Percentiles rank a stretch among this genome's conserved stretches.
These are phyloP conservation scores for Sporothrix phasma DNA, from an alignment of 2,329 filamentous ascomycete species.

Conservation along the genomic window DNA sequence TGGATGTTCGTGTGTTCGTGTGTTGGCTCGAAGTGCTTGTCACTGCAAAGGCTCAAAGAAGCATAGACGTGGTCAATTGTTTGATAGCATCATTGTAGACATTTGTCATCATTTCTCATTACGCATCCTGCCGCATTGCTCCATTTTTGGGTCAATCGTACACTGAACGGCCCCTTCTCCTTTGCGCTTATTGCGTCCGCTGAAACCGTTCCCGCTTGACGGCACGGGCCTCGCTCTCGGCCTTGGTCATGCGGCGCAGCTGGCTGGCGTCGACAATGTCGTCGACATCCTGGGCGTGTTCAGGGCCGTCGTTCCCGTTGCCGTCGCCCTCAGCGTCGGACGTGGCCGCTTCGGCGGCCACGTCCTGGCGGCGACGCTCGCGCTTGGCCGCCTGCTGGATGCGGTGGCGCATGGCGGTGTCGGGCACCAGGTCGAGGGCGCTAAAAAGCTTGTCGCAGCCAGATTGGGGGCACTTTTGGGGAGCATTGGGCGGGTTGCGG, in stretches of 20 bases:
- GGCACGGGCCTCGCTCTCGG: slow-evolving; percentile 18
- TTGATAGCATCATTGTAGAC: no score
- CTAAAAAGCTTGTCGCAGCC: slow-evolving; percentile 49
- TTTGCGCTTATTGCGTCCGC: slow-evolving; percentile 5
- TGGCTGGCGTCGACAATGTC: not conserved
- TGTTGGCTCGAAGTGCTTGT: no score
- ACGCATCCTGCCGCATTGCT: not conserved
- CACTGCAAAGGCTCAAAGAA: no score
- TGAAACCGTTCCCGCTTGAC: slow-evolving; percentile 23
- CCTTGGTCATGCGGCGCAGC: slow-evolving; percentile 2
- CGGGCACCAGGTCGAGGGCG: slow-evolving; percentile 45
- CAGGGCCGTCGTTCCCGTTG: slow-evolving; percentile 28
- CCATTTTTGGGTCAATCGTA: not conserved
- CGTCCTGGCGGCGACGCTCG: slow-evolving; percentile 34
- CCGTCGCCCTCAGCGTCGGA: slow-evolving; percentile 30
- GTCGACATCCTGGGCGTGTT: slow-evolving; percentile 19
- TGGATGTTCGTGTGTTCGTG: not conserved
- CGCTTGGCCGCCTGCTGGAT: slow-evolving; percentile 45
- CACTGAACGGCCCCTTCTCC: not conserved
- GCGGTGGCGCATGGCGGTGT: slow-evolving; percentile 46
- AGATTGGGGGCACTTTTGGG: slow-evolving; percentile 50
- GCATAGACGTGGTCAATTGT: no score
- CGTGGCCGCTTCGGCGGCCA: slow-evolving; percentile 24
- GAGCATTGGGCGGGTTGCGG: not conserved
- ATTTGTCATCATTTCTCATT: not conserved